Conservation (phyloP, 2,329 filamentous ascomycete species). For the Fusarium praegraminearum region DNA sequence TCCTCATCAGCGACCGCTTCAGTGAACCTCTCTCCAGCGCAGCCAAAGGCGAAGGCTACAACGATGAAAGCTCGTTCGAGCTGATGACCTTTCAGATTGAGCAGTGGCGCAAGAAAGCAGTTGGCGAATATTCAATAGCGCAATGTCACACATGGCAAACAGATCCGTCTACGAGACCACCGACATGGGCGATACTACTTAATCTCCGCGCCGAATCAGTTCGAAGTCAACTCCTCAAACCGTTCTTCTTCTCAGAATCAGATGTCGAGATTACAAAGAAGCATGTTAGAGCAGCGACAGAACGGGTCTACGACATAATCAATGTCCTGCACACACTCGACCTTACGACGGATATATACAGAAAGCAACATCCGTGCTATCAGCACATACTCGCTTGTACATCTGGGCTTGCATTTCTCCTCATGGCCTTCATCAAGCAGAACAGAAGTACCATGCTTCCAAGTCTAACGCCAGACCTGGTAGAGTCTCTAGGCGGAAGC, state of each 20-base stretch:
- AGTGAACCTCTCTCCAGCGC: slow-evolving; percentile 28
- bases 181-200: slow-evolving; percentile 25
- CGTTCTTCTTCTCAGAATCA: slow-evolving; percentile 31
- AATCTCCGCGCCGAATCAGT: slow-evolving; percentile 35
- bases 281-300: slow-evolving; percentile 19
- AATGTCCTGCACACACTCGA: slow-evolving; percentile 24
- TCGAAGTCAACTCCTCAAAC: slow-evolving; percentile 27
- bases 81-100: slow-evolving; percentile 49
- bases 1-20: slow-evolving; percentile 32
- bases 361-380: slow-evolving; percentile 31
- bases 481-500: slow-evolving; percentile 24
- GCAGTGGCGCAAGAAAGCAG: slow-evolving; percentile 45
- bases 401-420: slow-evolving; percentile 22
- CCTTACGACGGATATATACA: slow-evolving; percentile 21
- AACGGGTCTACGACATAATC: slow-evolving; percentile 29
- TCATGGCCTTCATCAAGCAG: slow-evolving; percentile 35
- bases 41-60: slow-evolving; percentile 30
- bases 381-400: slow-evolving; percentile 31
- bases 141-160: slow-evolving; percentile 20
- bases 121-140: slow-evolving; percentile 28
- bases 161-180: slow-evolving; percentile 16
- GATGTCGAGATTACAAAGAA: slow-evolving; percentile 31
- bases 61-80: slow-evolving; percentile 47
- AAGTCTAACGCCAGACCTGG: slow-evolving; percentile 9
- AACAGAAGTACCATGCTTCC: slow-evolving; percentile 24